Conservation (phyloP, 345 rosid species). For the Linum tenue region DNA sequence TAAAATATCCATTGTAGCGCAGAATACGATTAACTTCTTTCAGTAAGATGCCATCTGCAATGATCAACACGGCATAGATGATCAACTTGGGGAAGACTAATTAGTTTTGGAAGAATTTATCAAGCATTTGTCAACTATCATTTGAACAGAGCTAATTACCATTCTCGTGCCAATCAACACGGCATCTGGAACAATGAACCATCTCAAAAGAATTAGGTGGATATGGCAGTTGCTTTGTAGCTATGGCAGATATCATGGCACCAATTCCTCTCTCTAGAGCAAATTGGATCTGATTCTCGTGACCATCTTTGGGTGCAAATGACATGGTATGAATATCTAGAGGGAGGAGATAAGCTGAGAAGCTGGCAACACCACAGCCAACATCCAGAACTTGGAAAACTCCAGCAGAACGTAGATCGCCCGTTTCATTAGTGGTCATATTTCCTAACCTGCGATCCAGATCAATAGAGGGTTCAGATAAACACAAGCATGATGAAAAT, state of each 20-base stretch:
- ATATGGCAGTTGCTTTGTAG: constrained; percentile 82
- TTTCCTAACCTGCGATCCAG: constrained; percentile 53
- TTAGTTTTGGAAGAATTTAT: too few species aligned
- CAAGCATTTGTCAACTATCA: background rate
- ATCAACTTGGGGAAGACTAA: background rate
- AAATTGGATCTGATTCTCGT: constrained; percentile 97
- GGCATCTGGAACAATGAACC: constrained; percentile 97
- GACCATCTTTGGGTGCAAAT: constrained; percentile 88
- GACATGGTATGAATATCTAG: constrained; percentile 84
- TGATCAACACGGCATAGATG: background rate
- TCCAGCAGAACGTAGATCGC: constrained; percentile 81
- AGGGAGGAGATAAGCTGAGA: constrained; percentile 88
- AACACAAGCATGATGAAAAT: background rate
- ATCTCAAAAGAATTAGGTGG: constrained; percentile 86
- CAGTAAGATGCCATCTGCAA: constrained; percentile 77
- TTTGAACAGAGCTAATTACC: constrained; percentile 38
- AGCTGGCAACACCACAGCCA: constrained; percentile 99
- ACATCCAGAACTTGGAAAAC: constrained; percentile 81
- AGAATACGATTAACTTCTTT: constrained; percentile 80
- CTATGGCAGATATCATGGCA: constrained; percentile 76
- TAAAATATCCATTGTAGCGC: constrained; percentile 73
- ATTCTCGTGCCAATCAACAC: constrained; percentile 91
- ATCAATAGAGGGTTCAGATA: background rate
- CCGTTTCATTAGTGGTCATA: constrained; percentile 63
- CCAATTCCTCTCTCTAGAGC: constrained; percentile 86